Conservation (phyloP, 2,329 filamentous ascomycete genomes). For the Aspergillus tanneri region DNA sequence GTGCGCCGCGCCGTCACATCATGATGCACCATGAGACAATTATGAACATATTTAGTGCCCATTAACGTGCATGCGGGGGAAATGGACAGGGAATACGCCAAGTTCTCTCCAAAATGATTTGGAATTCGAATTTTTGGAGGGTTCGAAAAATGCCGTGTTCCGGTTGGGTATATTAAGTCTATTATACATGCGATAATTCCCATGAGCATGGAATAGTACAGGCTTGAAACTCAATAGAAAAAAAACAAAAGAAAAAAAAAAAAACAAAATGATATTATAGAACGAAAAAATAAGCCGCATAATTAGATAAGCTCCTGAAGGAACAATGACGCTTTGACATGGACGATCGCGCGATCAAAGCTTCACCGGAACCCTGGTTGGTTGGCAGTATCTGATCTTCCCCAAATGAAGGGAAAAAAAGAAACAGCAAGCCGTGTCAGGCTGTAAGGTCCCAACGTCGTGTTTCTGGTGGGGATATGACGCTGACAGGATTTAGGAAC, state of each 20-base stretch:
- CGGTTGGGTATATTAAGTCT: constrained; percentile 42
- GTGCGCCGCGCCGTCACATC: constrained; percentile 1
- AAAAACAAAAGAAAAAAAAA: too few species aligned
- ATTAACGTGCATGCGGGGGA: neutral
- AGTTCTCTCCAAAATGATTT: neutral
- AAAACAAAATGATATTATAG: constrained; percentile 1
- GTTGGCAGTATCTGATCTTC: too few species aligned
- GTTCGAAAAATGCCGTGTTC: constrained; percentile 15
- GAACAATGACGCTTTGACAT: constrained; percentile 8
- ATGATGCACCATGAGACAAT: constrained; percentile 12
- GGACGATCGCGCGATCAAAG: constrained; percentile 6
- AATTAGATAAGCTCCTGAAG: constrained; percentile 9
- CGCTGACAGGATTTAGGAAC: too few species aligned
- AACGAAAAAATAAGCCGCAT: constrained; percentile 8
- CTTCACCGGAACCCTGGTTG: neutral
- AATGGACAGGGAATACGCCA: neutral
- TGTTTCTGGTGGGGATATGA: too few species aligned
- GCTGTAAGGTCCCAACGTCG: too few species aligned
- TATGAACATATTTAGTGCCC: constrained; percentile 2
- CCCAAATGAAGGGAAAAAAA: too few species aligned
- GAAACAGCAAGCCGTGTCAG: too few species aligned
- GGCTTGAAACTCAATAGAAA: constrained; percentile 3
- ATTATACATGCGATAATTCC: constrained; percentile 41
- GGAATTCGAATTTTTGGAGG: neutral
- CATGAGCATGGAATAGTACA: too few species aligned